These are phyloP conservation scores for Cercis canadensis DNA, from an alignment of 306 rosid species.

Conservation along the genomic window DNA sequence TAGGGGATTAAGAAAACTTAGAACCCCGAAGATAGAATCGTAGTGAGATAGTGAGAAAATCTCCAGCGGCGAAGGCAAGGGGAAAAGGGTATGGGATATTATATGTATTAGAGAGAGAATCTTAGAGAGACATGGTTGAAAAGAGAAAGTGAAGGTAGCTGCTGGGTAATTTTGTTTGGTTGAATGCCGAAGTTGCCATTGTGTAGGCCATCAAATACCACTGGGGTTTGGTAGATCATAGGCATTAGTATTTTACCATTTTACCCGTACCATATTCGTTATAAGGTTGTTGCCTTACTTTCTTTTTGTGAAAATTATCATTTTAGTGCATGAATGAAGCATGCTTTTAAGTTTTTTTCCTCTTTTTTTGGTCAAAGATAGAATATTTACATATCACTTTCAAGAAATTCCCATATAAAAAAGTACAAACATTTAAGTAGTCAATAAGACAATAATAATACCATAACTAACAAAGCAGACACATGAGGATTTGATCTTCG, in stretches of 20 bases:
- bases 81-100: slow-evolving; percentile 45
- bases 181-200: slow-evolving; percentile 58
- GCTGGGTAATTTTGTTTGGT: slow-evolving; percentile 37
- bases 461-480: too few species aligned
- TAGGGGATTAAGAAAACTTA: slow-evolving; percentile 32
- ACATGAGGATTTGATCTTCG: too few species aligned
- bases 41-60: slow-evolving; percentile 36
- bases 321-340: too few species aligned
- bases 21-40: slow-evolving; percentile 33
- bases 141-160: slow-evolving; percentile 41
- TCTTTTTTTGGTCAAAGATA: too few species aligned
- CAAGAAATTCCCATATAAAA: too few species aligned
- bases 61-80: slow-evolving; percentile 22
- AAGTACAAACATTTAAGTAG: too few species aligned
- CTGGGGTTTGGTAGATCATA: not conserved
- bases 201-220: slow-evolving; percentile 31
- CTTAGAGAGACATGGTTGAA: slow-evolving; percentile 38
- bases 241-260: slow-evolving; percentile 33
- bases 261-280: slow-evolving; percentile 29
- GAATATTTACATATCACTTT: too few species aligned
- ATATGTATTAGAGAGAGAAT: too few species aligned
- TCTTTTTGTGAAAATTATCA: too few species aligned
- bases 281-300: too few species aligned
- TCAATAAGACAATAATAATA: too few species aligned
- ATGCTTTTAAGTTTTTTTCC: too few species aligned